Conservation (phyloP, 2,329 filamentous ascomycete genomes). For the Aureobasidium leucospermi region DNA sequence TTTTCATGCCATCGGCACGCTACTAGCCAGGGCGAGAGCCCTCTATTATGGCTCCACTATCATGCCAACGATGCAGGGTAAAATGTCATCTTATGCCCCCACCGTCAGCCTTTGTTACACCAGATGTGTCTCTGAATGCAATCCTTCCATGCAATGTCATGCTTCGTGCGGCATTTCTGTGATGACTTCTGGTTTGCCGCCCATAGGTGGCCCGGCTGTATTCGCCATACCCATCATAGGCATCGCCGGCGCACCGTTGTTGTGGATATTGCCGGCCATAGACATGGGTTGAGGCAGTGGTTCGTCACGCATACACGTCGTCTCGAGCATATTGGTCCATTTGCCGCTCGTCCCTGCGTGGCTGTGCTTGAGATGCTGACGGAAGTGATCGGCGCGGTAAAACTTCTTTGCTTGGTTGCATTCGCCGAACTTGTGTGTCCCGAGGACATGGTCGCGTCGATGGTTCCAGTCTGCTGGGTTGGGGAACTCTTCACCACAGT, state of each 20-base stretch:
- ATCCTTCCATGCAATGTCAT: neutral
- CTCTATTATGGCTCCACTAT: too few species aligned
- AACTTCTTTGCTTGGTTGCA: slow-evolving; percentile 99
- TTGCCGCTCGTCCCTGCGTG: slow-evolving; percentile 94
- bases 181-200: slow-evolving; percentile 12
- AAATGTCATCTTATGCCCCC: neutral
- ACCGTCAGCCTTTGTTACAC: neutral
- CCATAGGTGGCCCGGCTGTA: neutral
- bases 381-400: slow-evolving; percentile 93
- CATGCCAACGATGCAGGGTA: too few species aligned
- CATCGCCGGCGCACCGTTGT: neutral
- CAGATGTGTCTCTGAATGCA: too few species aligned
- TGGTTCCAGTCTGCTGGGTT: slow-evolving; percentile 85
- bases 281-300: slow-evolving; percentile 43
- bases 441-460: slow-evolving; percentile 78
- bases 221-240: slow-evolving; percentile 5
- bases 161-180: slow-evolving; percentile 15
- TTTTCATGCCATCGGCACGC: neutral
- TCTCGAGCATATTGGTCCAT: slow-evolving; percentile 98
- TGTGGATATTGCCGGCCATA: neutral
- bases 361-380: slow-evolving; percentile 96
- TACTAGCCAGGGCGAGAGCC: neutral
- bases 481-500: slow-evolving; percentile 87
- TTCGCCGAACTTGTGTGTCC: slow-evolving; percentile 92
- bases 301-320: slow-evolving; percentile 92